phyloP scores from a whole-genome alignment of 2,329 filamentous ascomycete species.

The Claviceps pazoutovae region DNA sequence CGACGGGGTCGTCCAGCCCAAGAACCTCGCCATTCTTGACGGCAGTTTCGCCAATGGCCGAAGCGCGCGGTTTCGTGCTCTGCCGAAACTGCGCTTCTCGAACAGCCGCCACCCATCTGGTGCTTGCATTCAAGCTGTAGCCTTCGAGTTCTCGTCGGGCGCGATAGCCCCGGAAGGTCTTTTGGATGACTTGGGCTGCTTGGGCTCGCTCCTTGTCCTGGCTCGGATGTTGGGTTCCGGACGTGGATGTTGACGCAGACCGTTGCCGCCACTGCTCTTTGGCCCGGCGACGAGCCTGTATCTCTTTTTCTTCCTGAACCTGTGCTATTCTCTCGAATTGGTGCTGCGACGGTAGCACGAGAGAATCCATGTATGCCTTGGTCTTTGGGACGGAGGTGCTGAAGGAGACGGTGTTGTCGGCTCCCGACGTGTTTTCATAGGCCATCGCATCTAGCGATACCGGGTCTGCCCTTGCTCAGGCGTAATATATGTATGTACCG shows the following conservation, averaged over 20 bases:
- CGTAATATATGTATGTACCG: too few relatives aligned
- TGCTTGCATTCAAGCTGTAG: constrained; percentile 51
- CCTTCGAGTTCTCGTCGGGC: constrained; percentile 57
- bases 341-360: constrained; percentile 31
- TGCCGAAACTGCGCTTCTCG: constrained; percentile 42
- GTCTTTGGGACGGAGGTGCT: constrained; percentile 11
- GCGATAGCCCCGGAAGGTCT: constrained; percentile 66
- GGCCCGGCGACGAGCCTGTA: constrained; percentile 27
- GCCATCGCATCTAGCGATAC: neutral
- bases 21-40: constrained; percentile 4
- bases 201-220: constrained; percentile 16
- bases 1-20: constrained; percentile 8
- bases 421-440: constrained; percentile 2
- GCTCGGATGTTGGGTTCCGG: neutral
- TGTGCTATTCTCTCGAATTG: constrained; percentile 34
- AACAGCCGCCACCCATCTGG: constrained; percentile 56
- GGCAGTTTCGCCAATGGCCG: constrained; percentile 6
- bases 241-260: constrained; percentile 13
- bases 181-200: constrained; percentile 48
- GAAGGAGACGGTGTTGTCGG: constrained; percentile 6
- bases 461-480: too few relatives aligned
- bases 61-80: constrained; percentile 30
- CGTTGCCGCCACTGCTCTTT: constrained; percentile 19
- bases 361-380: constrained; percentile 36
- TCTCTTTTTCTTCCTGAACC: constrained; percentile 33